These are phyloP conservation scores for Trebouxia sp. DNA, from an alignment of 139 green algal genomes.

Conservation along the genomic window DNA sequence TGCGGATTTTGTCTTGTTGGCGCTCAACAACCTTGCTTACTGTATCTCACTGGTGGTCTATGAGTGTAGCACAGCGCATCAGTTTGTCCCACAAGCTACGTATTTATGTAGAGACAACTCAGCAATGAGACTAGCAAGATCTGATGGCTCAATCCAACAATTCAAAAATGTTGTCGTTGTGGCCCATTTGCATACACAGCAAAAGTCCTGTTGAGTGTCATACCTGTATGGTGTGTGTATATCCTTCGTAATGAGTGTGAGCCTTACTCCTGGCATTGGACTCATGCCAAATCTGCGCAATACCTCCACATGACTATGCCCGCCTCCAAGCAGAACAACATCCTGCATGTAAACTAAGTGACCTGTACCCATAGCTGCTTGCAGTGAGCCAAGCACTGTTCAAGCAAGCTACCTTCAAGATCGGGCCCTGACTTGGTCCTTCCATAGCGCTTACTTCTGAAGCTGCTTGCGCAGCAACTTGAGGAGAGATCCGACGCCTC, in stretches of 20 bases:
- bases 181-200: background rate
- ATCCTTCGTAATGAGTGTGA: constrained; percentile 87
- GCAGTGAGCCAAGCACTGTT: too few species aligned
- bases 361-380: background rate
- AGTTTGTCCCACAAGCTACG: too few species aligned
- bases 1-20: too few species aligned
- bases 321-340: constrained; percentile 86
- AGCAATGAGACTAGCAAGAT: too few species aligned
- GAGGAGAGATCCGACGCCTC: background rate
- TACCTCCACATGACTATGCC: constrained; percentile 82
- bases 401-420: background rate
- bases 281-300: constrained; percentile 77
- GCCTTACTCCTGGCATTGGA: constrained; percentile 72
- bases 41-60: too few species aligned
- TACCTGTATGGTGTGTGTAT: constrained; percentile 93
- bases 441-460: background rate
- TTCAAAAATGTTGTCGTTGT: too few species aligned
- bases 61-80: too few species aligned
- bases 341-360: constrained; percentile 61
- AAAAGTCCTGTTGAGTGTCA: background rate
- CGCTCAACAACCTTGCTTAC: too few species aligned
- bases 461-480: background rate
- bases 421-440: background rate
- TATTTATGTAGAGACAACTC: too few species aligned
- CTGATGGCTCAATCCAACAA: too few species aligned